A percentile compares a stretch with the other conserved stretches of the same genome.
Conservation (phyloP, 176 grass and related monocot species). For the Rhynchospora pubera region DNA sequence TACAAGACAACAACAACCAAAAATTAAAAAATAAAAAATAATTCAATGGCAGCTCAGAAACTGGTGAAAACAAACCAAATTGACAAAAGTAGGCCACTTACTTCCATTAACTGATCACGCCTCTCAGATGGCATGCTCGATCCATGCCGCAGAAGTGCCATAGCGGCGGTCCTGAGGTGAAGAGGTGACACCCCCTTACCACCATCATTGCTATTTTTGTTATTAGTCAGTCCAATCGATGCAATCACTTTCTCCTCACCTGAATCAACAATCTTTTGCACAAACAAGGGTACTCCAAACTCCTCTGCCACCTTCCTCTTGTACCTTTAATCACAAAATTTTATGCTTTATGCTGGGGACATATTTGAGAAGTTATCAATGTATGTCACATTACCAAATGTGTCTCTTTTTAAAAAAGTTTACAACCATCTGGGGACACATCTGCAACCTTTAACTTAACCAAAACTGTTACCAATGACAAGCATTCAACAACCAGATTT, state of each 20-base stretch:
- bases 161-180: constrained; percentile 85
- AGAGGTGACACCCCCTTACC: constrained; percentile 76
- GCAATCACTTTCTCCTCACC: constrained; percentile 45
- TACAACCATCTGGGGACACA: neutral
- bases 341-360: neutral
- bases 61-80: neutral
- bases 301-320: constrained; percentile 76
- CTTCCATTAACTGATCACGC: constrained; percentile 73
- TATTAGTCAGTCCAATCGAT: constrained; percentile 25
- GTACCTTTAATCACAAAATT: constrained; percentile 23
- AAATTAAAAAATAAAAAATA: neutral
- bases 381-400: neutral
- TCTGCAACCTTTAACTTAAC: neutral
- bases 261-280: constrained; percentile 82
- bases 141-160: constrained; percentile 90
- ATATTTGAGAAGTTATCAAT: neutral
- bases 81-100: constrained; percentile 18
- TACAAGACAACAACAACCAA: too few relatives aligned
- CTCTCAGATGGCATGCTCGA: constrained; percentile 76
- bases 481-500: neutral
- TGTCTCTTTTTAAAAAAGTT: neutral
- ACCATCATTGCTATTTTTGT: constrained; percentile 3
- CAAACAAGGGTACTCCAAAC: constrained; percentile 84
- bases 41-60: constrained; percentile 12
- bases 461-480: neutral